phyloP scores from a whole-genome alignment of 176 grass and related monocot genomes.

The Triticum aestivum region DNA sequence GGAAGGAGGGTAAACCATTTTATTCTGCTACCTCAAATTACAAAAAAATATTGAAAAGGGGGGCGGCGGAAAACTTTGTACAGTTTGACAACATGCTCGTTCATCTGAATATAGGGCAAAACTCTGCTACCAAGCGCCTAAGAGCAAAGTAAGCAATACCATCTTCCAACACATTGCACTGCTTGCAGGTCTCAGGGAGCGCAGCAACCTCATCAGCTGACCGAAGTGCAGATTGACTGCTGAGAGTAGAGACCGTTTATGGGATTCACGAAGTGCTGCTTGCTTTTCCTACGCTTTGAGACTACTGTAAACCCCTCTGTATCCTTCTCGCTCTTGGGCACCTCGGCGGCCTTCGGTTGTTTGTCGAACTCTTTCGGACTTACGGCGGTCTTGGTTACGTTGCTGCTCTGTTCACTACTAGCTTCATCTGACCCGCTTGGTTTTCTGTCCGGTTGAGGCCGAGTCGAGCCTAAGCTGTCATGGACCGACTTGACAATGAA shows the following conservation, averaged over 20 bases:
- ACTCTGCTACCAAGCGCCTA: constrained; percentile 30
- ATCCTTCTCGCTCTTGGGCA: constrained; percentile 52
- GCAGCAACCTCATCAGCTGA: constrained; percentile 35
- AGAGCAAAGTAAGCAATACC: constrained; percentile 30
- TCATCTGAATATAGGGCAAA: constrained; percentile 34
- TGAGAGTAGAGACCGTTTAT: constrained; percentile 72
- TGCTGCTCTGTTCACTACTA: constrained; percentile 41
- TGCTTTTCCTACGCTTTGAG: constrained; percentile 78
- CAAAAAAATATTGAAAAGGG: constrained; percentile 5
- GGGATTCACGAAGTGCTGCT: constrained; percentile 61
- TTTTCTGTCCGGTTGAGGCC: constrained; percentile 34
- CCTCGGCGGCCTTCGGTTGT: constrained; percentile 20
- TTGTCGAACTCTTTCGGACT: constrained; percentile 32
- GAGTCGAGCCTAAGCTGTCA: constrained; percentile 56
- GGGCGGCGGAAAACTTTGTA: constrained; percentile 36
- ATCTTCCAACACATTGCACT: constrained; percentile 35
- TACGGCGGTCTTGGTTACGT: constrained; percentile 15
- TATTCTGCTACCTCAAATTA: constrained; percentile 42
- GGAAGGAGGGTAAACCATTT: not conserved
- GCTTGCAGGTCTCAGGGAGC: constrained; percentile 11
- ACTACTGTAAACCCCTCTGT: constrained; percentile 86
- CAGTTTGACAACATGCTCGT: constrained; percentile 41
- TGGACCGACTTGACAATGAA: constrained; percentile 91
- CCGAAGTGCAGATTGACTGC: constrained; percentile 84
- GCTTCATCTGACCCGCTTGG: constrained; percentile 41